Percentiles rank a stretch among this genome's conserved stretches.
Conservation (phyloP, 2,329 filamentous ascomycete genomes). For the Ophiocordyceps robertsii region DNA sequence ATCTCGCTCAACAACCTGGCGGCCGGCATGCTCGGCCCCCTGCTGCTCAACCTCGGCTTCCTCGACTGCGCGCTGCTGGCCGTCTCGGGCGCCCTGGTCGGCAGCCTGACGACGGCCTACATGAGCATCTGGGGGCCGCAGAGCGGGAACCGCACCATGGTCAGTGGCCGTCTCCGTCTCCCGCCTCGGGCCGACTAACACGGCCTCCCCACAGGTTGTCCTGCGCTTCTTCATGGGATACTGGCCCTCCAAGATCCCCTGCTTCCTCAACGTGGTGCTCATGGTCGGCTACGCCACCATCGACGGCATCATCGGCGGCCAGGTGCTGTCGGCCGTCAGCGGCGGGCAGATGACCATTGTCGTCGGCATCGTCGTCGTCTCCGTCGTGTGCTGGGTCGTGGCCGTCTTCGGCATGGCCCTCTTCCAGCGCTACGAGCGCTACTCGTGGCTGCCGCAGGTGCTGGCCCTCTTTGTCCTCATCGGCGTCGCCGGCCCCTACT, state of each 20-base stretch:
- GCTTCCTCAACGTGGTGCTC: constrained; percentile 35
- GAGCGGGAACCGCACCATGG: constrained; percentile 69
- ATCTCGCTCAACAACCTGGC: constrained; percentile 36
- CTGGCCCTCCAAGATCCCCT: constrained; percentile 24
- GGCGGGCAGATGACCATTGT: constrained; percentile 48
- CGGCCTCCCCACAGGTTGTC: constrained; percentile 32
- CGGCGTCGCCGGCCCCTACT: constrained; percentile 49
- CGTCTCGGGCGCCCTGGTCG: constrained; percentile 63
- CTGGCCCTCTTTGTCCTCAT: constrained; percentile 62
- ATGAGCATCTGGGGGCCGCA: constrained; percentile 65
- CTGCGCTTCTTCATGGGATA: constrained; percentile 66
- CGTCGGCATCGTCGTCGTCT: constrained; percentile 64
- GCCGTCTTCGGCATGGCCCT: constrained; percentile 40
- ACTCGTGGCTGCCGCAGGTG: constrained; percentile 50
- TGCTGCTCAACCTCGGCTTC: constrained; percentile 58
- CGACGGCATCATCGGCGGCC: constrained; percentile 68
- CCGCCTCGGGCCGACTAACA: not conserved
- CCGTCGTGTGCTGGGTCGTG: constrained; percentile 59
- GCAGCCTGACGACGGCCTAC: constrained; percentile 59
- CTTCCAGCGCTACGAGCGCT: constrained; percentile 60
- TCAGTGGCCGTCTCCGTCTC: constrained; percentile 4
- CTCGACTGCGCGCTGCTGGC: constrained; percentile 59
- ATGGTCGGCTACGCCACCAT: constrained; percentile 65
- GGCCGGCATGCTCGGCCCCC: constrained; percentile 56
- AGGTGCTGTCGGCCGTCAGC: constrained; percentile 65